Percentiles rank a stretch among this genome's conserved stretches.
Evolutionary conservation across 148 eudicot genomes (phyloP).

Genomic region (Fagopyrum esculentum): DNA sequence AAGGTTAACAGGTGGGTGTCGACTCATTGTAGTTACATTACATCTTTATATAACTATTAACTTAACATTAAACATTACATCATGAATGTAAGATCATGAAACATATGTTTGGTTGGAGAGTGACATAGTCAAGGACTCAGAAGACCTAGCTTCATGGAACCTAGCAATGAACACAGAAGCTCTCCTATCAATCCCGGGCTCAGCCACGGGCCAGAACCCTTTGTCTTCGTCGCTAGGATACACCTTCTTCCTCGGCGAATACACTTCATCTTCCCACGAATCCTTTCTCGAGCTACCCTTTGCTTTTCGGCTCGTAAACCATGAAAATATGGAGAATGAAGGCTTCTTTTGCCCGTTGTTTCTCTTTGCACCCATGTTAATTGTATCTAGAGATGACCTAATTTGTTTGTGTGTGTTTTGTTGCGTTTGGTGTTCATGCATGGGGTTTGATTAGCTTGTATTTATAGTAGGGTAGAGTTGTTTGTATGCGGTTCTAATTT

Average conservation of each 20-base stretch:
- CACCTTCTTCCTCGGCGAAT: conserved; percentile 29
- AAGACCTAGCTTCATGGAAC: conserved; percentile 29
- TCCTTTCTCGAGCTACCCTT: conserved; percentile 15
- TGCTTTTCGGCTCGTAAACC: conserved; percentile 32
- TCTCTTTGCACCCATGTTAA: conserved; percentile 30
- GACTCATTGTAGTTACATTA: too few relatives aligned
- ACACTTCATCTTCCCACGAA: conserved; percentile 22
- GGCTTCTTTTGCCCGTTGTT: conserved; percentile 27
- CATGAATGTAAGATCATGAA: neutral
- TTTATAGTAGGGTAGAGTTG: neutral
- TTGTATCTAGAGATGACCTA: neutral
- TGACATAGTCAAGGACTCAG: conserved; percentile 13
- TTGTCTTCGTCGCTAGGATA: conserved; percentile 60
- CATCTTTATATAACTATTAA: too few relatives aligned
- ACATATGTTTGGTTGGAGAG: conserved; percentile 16
- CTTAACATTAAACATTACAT: too few relatives aligned
- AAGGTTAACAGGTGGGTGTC: too few relatives aligned
- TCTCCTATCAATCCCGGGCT: conserved; percentile 38
- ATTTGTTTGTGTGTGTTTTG: neutral
- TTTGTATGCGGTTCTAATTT: neutral
- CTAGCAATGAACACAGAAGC: conserved; percentile 34
- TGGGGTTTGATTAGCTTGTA: neutral
- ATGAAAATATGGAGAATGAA: conserved; percentile 26
- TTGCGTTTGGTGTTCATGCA: neutral
- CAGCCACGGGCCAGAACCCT: conserved; percentile 41